phyloP scores from a whole-genome alignment of 2,329 filamentous ascomycete genomes.

The Aspergillus pseudonomiae region DNA sequence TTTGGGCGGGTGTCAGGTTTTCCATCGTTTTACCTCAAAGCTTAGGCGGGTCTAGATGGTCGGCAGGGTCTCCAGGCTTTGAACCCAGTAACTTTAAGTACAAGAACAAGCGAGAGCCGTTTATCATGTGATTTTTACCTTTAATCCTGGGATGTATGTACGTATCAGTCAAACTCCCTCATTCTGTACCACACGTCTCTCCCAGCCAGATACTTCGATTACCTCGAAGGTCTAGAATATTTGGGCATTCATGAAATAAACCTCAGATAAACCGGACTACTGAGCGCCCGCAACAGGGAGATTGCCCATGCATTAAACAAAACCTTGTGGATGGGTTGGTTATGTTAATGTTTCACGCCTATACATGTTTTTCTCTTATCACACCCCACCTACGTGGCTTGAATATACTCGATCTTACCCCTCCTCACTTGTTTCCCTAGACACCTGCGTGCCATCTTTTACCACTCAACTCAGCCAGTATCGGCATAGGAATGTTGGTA shows the following conservation, averaged over 20 bases:
- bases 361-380: not conserved
- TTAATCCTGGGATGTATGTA: not conserved
- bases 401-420: not conserved
- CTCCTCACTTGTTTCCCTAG: not conserved
- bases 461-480: conserved; percentile 5
- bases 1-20: not conserved
- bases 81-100: not conserved
- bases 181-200: not conserved
- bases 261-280: not conserved
- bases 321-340: not conserved
- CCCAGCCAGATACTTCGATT: not conserved
- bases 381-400: conserved; percentile 1
- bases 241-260: not conserved
- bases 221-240: not conserved
- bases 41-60: not conserved
- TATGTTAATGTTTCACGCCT: not conserved
- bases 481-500: conserved; percentile 7
- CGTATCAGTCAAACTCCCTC: not conserved
- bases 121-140: not conserved
- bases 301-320: not conserved
- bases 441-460: not conserved
- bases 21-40: not conserved
- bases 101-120: no score
- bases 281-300: not conserved
- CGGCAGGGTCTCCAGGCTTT: no score